Base-by-base conservation (phyloP, 2,329 filamentous ascomycete species). In the Botrytis byssoidea region DNA sequence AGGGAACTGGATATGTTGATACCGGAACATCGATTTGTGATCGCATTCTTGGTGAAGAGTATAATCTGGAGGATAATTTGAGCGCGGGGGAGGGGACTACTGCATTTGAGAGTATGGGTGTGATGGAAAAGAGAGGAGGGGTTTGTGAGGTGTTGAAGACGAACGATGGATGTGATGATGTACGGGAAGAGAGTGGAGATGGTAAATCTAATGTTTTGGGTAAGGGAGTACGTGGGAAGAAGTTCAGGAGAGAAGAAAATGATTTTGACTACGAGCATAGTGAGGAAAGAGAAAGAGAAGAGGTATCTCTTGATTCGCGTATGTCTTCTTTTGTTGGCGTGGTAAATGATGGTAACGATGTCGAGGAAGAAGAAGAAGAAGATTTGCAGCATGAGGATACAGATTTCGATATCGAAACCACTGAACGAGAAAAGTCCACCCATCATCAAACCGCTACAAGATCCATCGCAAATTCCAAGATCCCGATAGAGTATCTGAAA, bases 391-490 rank as follows among this genome's bases (percentile, higher is more conserved):
- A 51, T 14, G 12, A 14, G 25, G 48, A 51, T n/a, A 51, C 25
- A 51, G 12, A 16, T 51, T n/a, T 51, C 10, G 48, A 51, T n/a
- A 14, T 51, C 12, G 12, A n/a, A 0, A 3, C 5, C 5, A 2
- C 48, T 2, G 14, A 18, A 2, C 25, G 25, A 7, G 48, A 16
- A 16, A 7, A 16, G 16, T 1, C 8, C 2, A 3, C 14, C 25
- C 12, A 16, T 55, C 5, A 5, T 16, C 48, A 16, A 55, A 55
- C 14, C 37, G 7, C 37, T 5, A 1, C 16, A 18, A 55, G 5
- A 10, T 8, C 35, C 0, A n/a, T 1, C 14, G 1, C 8, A 18
- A 68, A 2, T 6, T 8, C 35, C 1, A n/a, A 20, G 18, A n/a
- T 35, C n/a, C 35, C 32, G 0, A 20, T 42, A 20, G 48, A 68